These are phyloP conservation scores for Rhodotorula mucilaginosa DNA, from an alignment of 1,284 basidiomycete species.

Conservation along the genomic window DNA sequence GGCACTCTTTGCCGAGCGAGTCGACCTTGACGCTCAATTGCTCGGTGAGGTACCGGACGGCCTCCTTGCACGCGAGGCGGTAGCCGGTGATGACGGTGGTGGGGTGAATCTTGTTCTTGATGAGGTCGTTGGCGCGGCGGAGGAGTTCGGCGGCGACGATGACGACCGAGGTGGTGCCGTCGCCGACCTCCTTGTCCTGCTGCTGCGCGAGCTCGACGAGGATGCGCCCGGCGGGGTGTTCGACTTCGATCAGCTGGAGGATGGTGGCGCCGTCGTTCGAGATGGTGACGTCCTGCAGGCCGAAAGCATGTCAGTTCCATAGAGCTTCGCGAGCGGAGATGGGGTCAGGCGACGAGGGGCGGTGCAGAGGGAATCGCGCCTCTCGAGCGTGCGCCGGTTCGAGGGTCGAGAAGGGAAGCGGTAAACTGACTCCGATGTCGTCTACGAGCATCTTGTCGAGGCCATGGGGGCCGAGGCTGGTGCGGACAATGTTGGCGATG, in stretches of 20 bases:
- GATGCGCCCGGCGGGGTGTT: conserved; percentile 62
- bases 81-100: conserved; percentile 99
- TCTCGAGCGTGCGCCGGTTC: no score
- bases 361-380: neutral
- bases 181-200: conserved; percentile 99
- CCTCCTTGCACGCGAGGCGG: conserved; percentile 92
- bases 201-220: conserved; percentile 98
- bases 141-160: conserved; percentile 95
- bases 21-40: conserved; percentile 96
- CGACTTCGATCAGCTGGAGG: conserved; percentile 62
- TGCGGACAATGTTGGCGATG: conserved; percentile 97
- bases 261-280: conserved; percentile 99
- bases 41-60: conserved; percentile 97
- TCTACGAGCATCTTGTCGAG: conserved; percentile 73
- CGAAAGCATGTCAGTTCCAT: neutral
- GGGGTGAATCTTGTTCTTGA: conserved; percentile 97
- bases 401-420: neutral
- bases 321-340: neutral
- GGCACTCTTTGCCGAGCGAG: conserved; percentile 79
- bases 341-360: neutral
- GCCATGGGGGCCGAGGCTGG: conserved; percentile 85
- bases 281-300: conserved; percentile 87
- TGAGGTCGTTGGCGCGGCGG: conserved; percentile 92
- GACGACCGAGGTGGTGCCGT: conserved; percentile 98
- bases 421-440: conserved; percentile 76